Evolutionary conservation across 192 early-diverging fungal genomes (phyloP).

Genomic region (Podila clonocystis): DNA sequence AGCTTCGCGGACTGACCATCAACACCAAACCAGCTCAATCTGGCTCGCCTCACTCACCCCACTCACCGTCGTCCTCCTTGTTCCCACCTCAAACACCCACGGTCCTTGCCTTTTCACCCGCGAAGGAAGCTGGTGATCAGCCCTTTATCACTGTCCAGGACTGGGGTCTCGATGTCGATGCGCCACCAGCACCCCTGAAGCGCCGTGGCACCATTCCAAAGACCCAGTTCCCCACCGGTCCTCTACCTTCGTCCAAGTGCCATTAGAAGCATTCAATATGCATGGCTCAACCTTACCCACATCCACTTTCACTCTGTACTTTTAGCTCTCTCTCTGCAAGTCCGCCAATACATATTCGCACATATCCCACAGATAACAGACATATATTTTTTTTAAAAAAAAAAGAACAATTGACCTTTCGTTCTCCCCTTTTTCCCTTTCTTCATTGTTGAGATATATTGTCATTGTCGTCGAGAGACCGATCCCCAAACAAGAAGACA

Average conservation of each 20-base stretch:
- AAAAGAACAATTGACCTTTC: too few species aligned
- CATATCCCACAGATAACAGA: too few species aligned
- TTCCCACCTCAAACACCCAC: conserved; percentile 37
- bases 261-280: too few species aligned
- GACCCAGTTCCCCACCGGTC: conserved; percentile 35
- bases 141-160: conserved; percentile 50
- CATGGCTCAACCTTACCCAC: too few species aligned
- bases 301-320: too few species aligned
- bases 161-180: conserved; percentile 17
- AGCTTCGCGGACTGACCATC: conserved; percentile 26
- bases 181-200: conserved; percentile 9
- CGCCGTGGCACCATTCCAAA: conserved; percentile 36
- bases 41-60: conserved; percentile 6
- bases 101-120: conserved; percentile 41
- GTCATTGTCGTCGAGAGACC: too few species aligned
- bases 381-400: too few species aligned
- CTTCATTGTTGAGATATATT: too few species aligned
- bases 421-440: too few species aligned
- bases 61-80: conserved; percentile 38
- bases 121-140: conserved; percentile 45
- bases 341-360: too few species aligned
- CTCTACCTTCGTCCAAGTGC: neutral
- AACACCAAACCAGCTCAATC: conserved; percentile 15
- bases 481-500: too few species aligned
- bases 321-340: too few species aligned